Base-by-base conservation (phyloP, 805 yeast species). In the Candida sithepensis region DNA sequence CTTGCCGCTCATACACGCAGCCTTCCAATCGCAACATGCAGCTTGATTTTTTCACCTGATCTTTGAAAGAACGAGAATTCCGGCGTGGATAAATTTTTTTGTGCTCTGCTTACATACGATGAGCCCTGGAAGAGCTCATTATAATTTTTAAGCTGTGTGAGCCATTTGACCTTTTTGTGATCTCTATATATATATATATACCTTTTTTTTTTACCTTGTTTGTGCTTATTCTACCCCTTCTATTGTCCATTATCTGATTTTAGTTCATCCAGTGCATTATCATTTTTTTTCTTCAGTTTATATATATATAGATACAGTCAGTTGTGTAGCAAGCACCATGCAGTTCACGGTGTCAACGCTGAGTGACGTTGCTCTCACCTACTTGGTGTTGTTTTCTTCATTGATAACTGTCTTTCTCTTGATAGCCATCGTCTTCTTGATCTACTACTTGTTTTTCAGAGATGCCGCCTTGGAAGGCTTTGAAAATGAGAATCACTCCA, bases 401-500 rank as follows among this genome's bases (percentile, higher is more conserved):
- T 49, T 64, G 28, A 32, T 61, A 33, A 58, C 64, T 8, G 44
- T 65, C 9, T 24, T 61, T 26, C 36, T 63, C 21, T 47, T 65
- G 41, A 24, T 58, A 13, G 55, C 63, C 3, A 45, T 63, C 14
- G 48, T 63, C 9, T 52, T 57, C 12, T 47, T 60, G 22, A 44
- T 65, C 3, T 65, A 65, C 45, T 55, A 55, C 39, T 40, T 58
- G 3, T 65, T 60, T 41, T 61, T 61, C 48, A 53, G 55, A 32
- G 66, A 59, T 28, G 39, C 54, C 6, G 30, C 54, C 1, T 42
- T 49, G 21, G 49, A 43, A 13, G 23, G 49, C 4, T 22, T 20
- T 32, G 58, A 52, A 2, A 50, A 49, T 20, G 59, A 53, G 23
- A 41, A 41, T 30, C 47, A 56, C 45, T 48, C 52, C 32, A 57